A percentile compares a stretch with the other conserved stretches of the same genome.
phyloP scores from a whole-genome alignment of 2,329 filamentous ascomycete genomes.

The Teratosphaeria destructans region DNA sequence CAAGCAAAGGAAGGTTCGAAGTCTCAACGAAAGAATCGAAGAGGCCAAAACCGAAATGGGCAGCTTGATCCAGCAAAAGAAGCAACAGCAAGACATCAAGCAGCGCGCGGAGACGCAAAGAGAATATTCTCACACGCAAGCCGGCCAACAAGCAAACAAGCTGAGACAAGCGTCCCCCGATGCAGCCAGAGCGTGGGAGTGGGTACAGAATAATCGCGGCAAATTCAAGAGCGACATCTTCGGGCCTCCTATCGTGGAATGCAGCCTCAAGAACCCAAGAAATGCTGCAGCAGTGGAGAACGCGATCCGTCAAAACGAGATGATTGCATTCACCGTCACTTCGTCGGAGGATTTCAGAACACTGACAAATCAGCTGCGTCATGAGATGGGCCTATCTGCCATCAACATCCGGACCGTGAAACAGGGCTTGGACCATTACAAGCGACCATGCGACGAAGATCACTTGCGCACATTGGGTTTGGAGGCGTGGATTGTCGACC shows the following conservation, averaged over 20 bases:
- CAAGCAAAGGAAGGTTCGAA: conserved; percentile 36
- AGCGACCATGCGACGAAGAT: conserved; percentile 43
- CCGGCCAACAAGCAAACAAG: conserved; percentile 61
- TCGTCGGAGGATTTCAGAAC: conserved; percentile 63
- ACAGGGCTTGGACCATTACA: conserved; percentile 45
- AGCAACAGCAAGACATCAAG: conserved; percentile 28
- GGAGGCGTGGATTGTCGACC: conserved; percentile 71
- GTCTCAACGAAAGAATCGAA: conserved; percentile 34
- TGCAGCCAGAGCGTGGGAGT: conserved; percentile 62
- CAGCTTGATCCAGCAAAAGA: conserved; percentile 23
- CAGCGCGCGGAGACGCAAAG: conserved; percentile 40
- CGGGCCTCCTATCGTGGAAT: conserved; percentile 70
- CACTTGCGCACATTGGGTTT: conserved; percentile 54
- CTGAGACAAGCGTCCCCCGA: conserved; percentile 54
- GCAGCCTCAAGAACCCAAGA: conserved; percentile 62
- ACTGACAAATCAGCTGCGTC: conserved; percentile 56
- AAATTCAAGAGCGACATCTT: conserved; percentile 67
- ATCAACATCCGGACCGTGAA: conserved; percentile 59
- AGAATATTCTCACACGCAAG: conserved; percentile 56
- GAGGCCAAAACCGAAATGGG: conserved; percentile 31
- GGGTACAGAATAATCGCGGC: conserved; percentile 62
- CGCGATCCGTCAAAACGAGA: conserved; percentile 43
- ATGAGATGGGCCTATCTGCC: conserved; percentile 54
- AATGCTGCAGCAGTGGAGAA: conserved; percentile 55
- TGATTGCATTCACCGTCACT: conserved; percentile 62